Base-by-base conservation (phyloP, 2,329 filamentous ascomycete species). In the Fusarium palustre region DNA sequence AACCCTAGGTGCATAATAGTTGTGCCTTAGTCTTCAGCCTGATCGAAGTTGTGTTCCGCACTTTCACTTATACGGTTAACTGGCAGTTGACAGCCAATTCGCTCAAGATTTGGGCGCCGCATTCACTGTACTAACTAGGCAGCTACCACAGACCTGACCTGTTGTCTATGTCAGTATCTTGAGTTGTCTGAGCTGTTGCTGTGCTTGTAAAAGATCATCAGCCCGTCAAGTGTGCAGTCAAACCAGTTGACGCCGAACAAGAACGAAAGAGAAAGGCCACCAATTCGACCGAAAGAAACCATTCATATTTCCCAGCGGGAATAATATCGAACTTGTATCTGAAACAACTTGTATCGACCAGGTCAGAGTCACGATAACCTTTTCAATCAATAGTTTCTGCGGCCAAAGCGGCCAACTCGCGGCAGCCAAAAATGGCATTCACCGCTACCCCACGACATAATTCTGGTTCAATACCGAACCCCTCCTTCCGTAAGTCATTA, bases 401-500 rank as follows among this genome's bases (percentile, higher is more conserved):
- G 53, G 53, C 64, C 67, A 55, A 62, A 55, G 47, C 71, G 67
- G 62, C 58, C 58, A 71, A 65, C 59, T 64, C 30, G 59, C 53
- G 54, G 64, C 64, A 50, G 61, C 50, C 28, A 55, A 72, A 43
- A 42, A 63, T 63, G 58, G 59, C 58, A 56, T 63, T 63, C 55
- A 56, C 59, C 58, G 48, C 45, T 63, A 56, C 58, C 59, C 59
- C 59, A 57, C 48, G 67, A 69, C 63, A 68, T 59, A 50, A 59
- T 48, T 55, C 61, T 53, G 64, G 59, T 20, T 76, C 83, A 69
- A 78, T 81, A 43, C 83, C 83, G 73, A 79, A 81, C 74, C 82
- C 83, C 64, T 85, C 84, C 54, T 87, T 87, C 75, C 85, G 85
- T 87, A 80, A 79, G 84, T 76, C 55, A 38, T 76, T 58, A 43